These are phyloP conservation scores for Rhypophila decipiens DNA, from an alignment of 495 filamentous ascomycete genomes.

Conservation along the genomic window DNA sequence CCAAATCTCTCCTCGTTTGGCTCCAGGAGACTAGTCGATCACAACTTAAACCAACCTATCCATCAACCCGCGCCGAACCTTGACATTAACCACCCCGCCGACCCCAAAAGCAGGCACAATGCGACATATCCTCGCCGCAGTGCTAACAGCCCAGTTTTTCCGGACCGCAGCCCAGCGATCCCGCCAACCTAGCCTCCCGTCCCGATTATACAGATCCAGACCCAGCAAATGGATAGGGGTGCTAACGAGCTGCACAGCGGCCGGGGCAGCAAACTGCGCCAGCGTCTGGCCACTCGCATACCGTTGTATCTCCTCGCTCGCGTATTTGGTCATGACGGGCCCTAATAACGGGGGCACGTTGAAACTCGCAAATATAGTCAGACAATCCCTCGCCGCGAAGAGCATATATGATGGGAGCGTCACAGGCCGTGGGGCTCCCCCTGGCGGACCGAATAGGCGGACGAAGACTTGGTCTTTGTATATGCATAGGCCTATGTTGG, in stretches of 20 bases:
- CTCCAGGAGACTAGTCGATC: no score
- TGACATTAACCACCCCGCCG: conserved; percentile 81
- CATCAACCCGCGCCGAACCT: conserved; percentile 55
- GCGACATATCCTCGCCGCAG: conserved; percentile 75
- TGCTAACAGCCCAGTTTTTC: conserved; percentile 72
- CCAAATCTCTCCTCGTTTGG: no score
- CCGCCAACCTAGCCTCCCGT: conserved; percentile 42
- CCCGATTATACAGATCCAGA: conserved; percentile 79
- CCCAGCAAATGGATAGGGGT: conserved; percentile 88
- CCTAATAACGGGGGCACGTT: conserved; percentile 79
- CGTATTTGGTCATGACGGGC: conserved; percentile 48
- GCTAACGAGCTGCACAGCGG: conserved; percentile 70
- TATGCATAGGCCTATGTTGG: conserved; percentile 85
- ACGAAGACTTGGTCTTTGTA: conserved; percentile 91
- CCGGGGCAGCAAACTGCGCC: conserved; percentile 78
- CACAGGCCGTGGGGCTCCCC: conserved; percentile 45
- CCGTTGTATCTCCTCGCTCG: conserved; percentile 41
- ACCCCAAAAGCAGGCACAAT: conserved; percentile 93
- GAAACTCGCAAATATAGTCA: conserved; percentile 92
- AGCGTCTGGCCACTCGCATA: conserved; percentile 43
- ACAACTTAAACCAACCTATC: conserved; percentile 26
- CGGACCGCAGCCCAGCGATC: conserved; percentile 59
- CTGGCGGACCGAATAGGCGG: conserved; percentile 63
- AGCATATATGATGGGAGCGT: conserved; percentile 62
- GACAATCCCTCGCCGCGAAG: conserved; percentile 77